Base-by-base conservation (phyloP, 495 filamentous ascomycete species). In the Aspergillus indologenus region DNA sequence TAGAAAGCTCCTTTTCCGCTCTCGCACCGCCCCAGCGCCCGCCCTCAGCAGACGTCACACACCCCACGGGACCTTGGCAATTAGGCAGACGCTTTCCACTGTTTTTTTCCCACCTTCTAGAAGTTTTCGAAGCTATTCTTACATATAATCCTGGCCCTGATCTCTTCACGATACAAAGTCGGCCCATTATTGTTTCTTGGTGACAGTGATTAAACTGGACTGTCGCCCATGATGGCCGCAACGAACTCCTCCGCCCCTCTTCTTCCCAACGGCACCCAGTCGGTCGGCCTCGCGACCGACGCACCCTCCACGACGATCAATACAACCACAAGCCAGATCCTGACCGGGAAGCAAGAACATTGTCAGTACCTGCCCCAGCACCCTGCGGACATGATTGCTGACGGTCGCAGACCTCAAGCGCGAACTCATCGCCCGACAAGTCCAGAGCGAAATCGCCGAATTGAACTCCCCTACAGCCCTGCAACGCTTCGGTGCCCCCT, bases 311-410 rank as follows among this genome's bases (percentile, higher is more conserved):
- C 45, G 21, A 43, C 14, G 17, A 44, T 17, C 42, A 45, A 68
- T 11, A 70, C 77, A 51, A 75, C 79, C 21, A 75, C 78, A 8
- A 73, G 78, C 20, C 79, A 84, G 20, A 78, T 87, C 58, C 75
- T 98, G 61, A 96, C 92, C 2, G 94, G 94, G 57, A 98, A 96
- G 75, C 95, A 98, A 82, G 94, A 98, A 73, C 95, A 98, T 70
- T 98, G 92, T 97, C 72, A 58, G 86, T 53, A 11, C 20, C 18
- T 42, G 12, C 15, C 24, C n/a, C 24, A 49, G 34, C 46, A 50
- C 19, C 11, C 19, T 6, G 21, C 5, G 9, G 51, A 47, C 26
- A 21, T 20, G 26, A 56, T 40, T 5, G 12, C 65, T 80, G 55
- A 82, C 68, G 1, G 9, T 18, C 54, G n/a, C 69, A 97, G 92